Evolutionary conservation across 164 flowering plant genomes (phyloP).

Genomic region (Buxus sempervirens): DNA sequence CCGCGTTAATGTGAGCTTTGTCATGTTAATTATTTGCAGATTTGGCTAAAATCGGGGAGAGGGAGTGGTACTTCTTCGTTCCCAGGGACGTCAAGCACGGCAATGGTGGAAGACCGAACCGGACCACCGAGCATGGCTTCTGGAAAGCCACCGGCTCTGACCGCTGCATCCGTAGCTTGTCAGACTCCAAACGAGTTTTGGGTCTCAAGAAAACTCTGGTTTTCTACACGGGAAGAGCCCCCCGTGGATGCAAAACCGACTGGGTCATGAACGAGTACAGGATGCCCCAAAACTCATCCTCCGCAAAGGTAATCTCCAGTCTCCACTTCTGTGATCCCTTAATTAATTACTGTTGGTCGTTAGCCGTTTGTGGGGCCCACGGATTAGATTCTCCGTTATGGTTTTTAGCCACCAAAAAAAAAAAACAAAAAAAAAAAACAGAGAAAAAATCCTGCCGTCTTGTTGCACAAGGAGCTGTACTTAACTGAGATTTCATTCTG

Average conservation of each 20-base stretch:
- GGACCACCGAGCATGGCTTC: constrained; percentile 77
- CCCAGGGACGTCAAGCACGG: constrained; percentile 77
- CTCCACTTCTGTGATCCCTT: too few relatives aligned
- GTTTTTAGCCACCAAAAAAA: too few relatives aligned
- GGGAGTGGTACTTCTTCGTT: constrained; percentile 97
- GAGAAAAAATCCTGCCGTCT: too few relatives aligned
- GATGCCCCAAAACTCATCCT: constrained; percentile 21
- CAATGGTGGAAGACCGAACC: constrained; percentile 79
- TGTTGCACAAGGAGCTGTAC: too few relatives aligned
- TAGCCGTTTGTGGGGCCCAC: too few relatives aligned
- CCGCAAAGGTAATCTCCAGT: constrained; percentile 33
- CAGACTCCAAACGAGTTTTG: constrained; percentile 55
- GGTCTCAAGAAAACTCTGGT: constrained; percentile 89
- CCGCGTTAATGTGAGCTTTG: background rate
- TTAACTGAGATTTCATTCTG: too few relatives aligned
- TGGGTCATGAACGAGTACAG: constrained; percentile 95
- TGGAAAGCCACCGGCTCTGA: constrained; percentile 99
- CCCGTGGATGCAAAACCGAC: constrained; percentile 75
- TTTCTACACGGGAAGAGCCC: constrained; percentile 84
- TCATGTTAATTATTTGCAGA: constrained; percentile 32
- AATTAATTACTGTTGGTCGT: too few relatives aligned
- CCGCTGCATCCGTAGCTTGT: constrained; percentile 46
- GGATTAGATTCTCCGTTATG: too few relatives aligned
- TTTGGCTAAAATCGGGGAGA: constrained; percentile 77
- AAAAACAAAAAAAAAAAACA: background rate